These are phyloP conservation scores for Phytophthora foliorum DNA, from an alignment of 352 stramenopile genomes.

Conservation along the genomic window DNA sequence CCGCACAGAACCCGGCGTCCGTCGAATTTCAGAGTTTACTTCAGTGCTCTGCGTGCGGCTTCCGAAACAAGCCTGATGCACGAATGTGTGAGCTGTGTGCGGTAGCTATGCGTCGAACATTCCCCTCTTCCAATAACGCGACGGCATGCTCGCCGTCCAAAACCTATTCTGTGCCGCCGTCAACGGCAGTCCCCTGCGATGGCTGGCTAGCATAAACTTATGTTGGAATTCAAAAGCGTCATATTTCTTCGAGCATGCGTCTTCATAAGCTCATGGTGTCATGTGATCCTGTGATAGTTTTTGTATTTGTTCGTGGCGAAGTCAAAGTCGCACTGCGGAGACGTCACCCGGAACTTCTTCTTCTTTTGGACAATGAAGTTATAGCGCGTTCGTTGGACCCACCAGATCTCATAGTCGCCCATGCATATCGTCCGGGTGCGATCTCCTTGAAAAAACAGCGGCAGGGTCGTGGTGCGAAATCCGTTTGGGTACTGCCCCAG, in stretches of 20 bases:
- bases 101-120: constrained; percentile 38
- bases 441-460: constrained; percentile 78
- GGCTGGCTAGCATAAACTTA: constrained; percentile 23
- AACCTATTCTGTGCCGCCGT: constrained; percentile 9
- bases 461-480: constrained; percentile 81
- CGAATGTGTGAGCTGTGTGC: constrained; percentile 69
- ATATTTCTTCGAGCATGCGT: background rate
- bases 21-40: constrained; percentile 58
- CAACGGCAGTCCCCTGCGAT: constrained; percentile 18
- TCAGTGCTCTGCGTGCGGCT: constrained; percentile 73
- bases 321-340: constrained; percentile 84
- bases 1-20: constrained; percentile 70
- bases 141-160: constrained; percentile 30
- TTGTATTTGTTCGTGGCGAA: constrained; percentile 84
- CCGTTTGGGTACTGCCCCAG: constrained; percentile 77
- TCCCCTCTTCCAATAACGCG: background rate
- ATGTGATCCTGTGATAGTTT: constrained; percentile 60
- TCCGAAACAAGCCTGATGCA: constrained; percentile 63
- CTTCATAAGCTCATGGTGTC: constrained; percentile 4
- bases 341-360: constrained; percentile 73
- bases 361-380: constrained; percentile 88
- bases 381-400: constrained; percentile 84
- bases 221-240: background rate
- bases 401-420: constrained; percentile 89
- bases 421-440: constrained; percentile 68